Evolutionary conservation across 2,329 filamentous ascomycete species (phyloP).

Genomic region (Trichophyton mentagrophytes): DNA sequence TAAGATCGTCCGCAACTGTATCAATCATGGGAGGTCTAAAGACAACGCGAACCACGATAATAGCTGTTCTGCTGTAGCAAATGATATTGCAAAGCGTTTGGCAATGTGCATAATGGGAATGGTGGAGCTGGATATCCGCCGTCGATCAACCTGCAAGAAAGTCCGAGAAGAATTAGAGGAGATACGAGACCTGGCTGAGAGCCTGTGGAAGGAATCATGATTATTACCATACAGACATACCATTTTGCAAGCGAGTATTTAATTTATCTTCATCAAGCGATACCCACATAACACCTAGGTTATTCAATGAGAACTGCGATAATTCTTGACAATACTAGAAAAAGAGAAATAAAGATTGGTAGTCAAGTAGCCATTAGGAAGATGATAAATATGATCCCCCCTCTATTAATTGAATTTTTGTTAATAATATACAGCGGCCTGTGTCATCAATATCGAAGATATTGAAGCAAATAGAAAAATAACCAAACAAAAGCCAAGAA

Average conservation of each 20-base stretch:
- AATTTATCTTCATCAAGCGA: background rate
- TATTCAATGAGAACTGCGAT: background rate
- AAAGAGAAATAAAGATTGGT: background rate
- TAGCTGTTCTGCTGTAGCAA: background rate
- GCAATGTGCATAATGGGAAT: constrained; percentile 30
- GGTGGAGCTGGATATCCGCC: constrained; percentile 26
- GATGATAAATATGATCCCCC: background rate
- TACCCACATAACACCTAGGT: background rate
- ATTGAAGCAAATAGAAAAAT: background rate
- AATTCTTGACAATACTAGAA: background rate
- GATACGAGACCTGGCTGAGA: constrained; percentile 3
- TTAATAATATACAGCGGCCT: background rate
- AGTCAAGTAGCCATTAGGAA: background rate
- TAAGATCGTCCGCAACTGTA: constrained; percentile 25
- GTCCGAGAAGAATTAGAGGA: constrained; percentile 24
- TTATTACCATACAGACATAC: background rate
- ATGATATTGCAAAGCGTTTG: constrained; percentile 23
- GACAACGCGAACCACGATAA: background rate
- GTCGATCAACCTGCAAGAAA: constrained; percentile 27
- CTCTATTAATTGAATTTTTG: background rate
- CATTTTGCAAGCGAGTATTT: background rate
- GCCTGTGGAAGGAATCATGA: background rate
- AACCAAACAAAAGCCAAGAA: background rate
- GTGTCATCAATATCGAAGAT: background rate
- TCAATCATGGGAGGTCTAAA: background rate